These are phyloP conservation scores for Solanum ossicruentum DNA, from an alignment of 257 asterid genomes.

Conservation along the genomic window DNA sequence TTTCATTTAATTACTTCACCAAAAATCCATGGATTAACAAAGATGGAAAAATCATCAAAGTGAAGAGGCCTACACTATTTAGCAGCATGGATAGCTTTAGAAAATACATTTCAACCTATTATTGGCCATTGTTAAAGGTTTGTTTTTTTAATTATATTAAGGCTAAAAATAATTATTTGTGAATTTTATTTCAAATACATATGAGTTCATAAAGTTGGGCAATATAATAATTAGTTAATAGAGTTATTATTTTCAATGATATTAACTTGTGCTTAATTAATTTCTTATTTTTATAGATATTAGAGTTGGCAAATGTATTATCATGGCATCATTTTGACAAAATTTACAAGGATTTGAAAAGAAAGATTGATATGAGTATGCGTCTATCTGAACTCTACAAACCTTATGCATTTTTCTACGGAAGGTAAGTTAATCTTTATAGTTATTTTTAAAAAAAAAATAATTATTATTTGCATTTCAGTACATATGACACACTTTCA, in stretches of 20 bases:
- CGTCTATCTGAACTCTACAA: constrained; percentile 36
- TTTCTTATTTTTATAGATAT: constrained; percentile 2
- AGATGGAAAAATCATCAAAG: no score
- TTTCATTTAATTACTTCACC: no score
- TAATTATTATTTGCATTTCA: background rate
- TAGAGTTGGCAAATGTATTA: constrained; percentile 22
- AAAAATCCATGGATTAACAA: no score
- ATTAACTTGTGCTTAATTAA: background rate
- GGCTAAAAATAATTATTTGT: no score
- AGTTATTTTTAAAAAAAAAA: no score
- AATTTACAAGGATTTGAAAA: constrained; percentile 4
- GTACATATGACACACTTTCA: background rate
- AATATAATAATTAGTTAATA: background rate
- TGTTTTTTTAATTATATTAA: no score
- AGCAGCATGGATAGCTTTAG: no score
- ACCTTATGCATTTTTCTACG: constrained; percentile 40
- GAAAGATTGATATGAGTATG: constrained; percentile 14
- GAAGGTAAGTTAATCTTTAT: constrained; percentile 23
- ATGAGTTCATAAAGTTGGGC: background rate
- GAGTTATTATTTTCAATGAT: background rate
- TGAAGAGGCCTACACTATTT: no score
- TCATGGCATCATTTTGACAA: constrained; percentile 23
- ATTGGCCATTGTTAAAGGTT: no score
- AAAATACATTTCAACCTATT: no score
- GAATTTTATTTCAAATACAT: background rate